These are phyloP conservation scores for Phycomyces nitens DNA, from an alignment of 192 early-diverging fungal genomes.

Conservation along the genomic window DNA sequence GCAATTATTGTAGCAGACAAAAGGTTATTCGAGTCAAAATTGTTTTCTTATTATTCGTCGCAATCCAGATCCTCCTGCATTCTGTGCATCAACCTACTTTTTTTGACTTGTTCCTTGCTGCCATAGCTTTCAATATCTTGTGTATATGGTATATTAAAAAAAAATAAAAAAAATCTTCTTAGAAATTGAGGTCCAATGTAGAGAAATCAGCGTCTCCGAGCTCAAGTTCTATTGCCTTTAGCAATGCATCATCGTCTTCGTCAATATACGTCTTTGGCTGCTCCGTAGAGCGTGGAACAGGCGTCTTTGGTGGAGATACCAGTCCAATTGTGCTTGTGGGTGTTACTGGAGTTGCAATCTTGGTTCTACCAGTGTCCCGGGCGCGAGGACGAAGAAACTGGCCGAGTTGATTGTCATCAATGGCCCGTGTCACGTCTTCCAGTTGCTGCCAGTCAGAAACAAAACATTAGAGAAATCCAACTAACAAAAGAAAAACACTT, in stretches of 20 bases:
- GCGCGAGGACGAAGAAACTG: background rate
- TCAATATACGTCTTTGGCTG: background rate
- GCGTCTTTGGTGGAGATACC: constrained; percentile 1
- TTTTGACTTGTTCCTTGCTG: too few relatives aligned
- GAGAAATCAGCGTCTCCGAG: constrained; percentile 7
- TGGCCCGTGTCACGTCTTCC: constrained; percentile 10
- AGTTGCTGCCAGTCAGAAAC: too few relatives aligned
- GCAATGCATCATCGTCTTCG: constrained; percentile 11
- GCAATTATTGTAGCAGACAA: too few relatives aligned
- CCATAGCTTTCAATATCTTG: too few relatives aligned
- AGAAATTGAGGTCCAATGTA: background rate
- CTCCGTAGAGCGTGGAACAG: background rate
- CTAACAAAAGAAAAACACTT: background rate
- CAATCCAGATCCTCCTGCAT: too few relatives aligned
- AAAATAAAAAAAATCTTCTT: too few relatives aligned
- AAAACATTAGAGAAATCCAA: background rate
- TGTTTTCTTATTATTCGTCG: too few relatives aligned
- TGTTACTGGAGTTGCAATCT: background rate
- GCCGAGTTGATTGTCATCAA: background rate
- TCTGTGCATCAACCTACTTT: too few relatives aligned
- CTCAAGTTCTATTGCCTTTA: constrained; percentile 16
- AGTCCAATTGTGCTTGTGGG: background rate
- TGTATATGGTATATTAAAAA: too few relatives aligned
- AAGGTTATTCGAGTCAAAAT: too few relatives aligned
- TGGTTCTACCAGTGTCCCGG: background rate